Evolutionary conservation across 2,329 filamentous ascomycete species (phyloP), one percentile per base, ranked within the genome.

Genomic region (Ciborinia camelliae): DNA sequence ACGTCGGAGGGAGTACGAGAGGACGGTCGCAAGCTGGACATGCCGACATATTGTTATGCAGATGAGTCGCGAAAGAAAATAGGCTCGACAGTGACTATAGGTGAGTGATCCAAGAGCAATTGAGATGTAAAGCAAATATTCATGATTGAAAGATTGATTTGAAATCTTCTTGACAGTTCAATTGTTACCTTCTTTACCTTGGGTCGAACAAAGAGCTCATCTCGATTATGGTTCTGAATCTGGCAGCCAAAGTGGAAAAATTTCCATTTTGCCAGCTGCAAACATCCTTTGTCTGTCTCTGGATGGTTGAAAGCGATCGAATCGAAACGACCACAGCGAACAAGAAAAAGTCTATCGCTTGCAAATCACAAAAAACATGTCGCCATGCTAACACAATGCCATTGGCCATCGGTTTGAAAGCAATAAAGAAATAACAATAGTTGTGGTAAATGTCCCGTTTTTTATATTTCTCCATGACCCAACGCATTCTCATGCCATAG

Each of bases 401-500:
- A 37, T 35, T 47, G 14, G 8, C 18, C 23, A 9, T 10, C 20
- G 18, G 14, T 9, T 32, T 15, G 48, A 26, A 12, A 62, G 26
- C 18, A 26, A 43, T 5, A 43, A 32, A 35, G 20, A 18, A 41
- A 14, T 15, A 28, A 35, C 14, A 23, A 62, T 18, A 1, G 23
- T 7, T 3, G 28, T 20, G n/a, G 30, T 59, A 47, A 59, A 71
- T 73, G 71, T 73, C 67, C 66, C 72, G 72, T 65, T 67, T 60
- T 68, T 67, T 64, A 65, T 69, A 70, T 73, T 74, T 73, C 70
- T 73, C 67, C 67, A 55, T 61, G 47, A 66, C 72, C 73, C 73
- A 70, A 75, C 67, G 73, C 73, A 74, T 73, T 75, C 70, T 70
- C 73, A 74, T 74, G 74, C 73, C 70, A 68, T 68, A 77, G 80